phyloP scores from a whole-genome alignment of 306 rosid genomes.

The Rosa lucieae region DNA sequence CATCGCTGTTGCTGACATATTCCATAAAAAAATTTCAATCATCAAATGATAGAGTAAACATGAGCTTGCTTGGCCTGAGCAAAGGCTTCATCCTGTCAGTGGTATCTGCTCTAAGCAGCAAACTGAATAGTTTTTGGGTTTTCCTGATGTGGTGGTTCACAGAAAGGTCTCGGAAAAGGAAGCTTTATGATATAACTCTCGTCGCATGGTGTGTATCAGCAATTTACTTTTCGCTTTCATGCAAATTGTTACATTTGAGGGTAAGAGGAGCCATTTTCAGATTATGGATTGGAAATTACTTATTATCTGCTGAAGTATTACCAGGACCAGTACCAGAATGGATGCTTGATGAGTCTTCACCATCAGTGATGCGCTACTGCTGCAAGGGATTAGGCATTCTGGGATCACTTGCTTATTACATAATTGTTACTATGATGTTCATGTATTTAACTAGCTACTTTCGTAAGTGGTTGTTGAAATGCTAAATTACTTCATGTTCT shows the following conservation, averaged over 20 bases:
- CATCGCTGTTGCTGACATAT: background rate
- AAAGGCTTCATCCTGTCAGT: background rate
- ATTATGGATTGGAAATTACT: background rate
- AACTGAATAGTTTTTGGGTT: background rate
- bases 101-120: background rate
- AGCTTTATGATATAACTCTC: background rate
- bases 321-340: slow-evolving; percentile 3
- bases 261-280: background rate
- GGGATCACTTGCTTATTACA: background rate
- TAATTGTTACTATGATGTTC: background rate
- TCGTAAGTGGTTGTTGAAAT: background rate
- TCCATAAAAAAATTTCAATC: background rate
- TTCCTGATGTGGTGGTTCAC: slow-evolving; percentile 1
- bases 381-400: background rate
- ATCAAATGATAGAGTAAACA: background rate
- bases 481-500: too few relatives aligned
- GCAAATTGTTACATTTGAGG: background rate
- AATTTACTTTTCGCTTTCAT: background rate
- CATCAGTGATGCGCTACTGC: background rate
- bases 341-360: background rate
- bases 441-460: background rate
- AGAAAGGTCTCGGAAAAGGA: background rate
- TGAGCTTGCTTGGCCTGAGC: background rate
- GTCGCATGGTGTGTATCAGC: background rate
- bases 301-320: background rate